A percentile compares a stretch with the other conserved stretches of the same genome.
Evolutionary conservation across 169 alveolate genomes (phyloP).

Genomic region (Theileria sp.): DNA sequence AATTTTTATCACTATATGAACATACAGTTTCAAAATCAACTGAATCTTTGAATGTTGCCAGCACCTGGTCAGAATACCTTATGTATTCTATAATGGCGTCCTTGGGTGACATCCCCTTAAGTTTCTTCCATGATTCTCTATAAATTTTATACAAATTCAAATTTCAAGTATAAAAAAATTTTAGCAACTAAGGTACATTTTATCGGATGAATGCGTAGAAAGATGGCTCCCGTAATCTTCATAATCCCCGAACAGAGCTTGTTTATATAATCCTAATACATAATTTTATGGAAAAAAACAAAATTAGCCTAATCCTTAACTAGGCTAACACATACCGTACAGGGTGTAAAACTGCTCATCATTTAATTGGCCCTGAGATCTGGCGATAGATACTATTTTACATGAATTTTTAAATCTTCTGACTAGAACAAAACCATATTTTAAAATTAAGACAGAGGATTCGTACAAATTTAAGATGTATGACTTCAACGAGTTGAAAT

Average conservation of each 20-base stretch:
- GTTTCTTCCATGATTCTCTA: conserved; percentile 49
- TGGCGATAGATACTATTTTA: conserved; percentile 30
- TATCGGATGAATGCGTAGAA: neutral
- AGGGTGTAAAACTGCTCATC: conserved; percentile 41
- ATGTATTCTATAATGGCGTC: conserved; percentile 53
- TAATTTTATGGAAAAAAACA: neutral
- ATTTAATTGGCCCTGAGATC: conserved; percentile 29
- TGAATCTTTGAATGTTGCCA: neutral
- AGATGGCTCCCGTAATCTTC: neutral
- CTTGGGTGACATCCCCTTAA: conserved; percentile 34
- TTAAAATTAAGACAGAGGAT: neutral
- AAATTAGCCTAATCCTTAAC: neutral
- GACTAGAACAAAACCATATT: conserved; percentile 4
- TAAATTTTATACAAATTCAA: no score
- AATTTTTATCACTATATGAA: neutral
- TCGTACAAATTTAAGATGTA: neutral
- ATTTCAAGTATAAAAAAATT: no score
- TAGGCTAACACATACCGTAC: conserved; percentile 20
- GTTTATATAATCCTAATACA: conserved; percentile 42
- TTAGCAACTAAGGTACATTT: neutral
- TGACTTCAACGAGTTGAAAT: neutral
- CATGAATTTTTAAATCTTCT: conserved; percentile 38
- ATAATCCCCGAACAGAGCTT: conserved; percentile 44
- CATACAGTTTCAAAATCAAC: neutral
- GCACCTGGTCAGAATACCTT: neutral